Evolutionary conservation across 2,329 filamentous ascomycete species (phyloP).

Genomic region (Penicillium fuscoglaucum): DNA sequence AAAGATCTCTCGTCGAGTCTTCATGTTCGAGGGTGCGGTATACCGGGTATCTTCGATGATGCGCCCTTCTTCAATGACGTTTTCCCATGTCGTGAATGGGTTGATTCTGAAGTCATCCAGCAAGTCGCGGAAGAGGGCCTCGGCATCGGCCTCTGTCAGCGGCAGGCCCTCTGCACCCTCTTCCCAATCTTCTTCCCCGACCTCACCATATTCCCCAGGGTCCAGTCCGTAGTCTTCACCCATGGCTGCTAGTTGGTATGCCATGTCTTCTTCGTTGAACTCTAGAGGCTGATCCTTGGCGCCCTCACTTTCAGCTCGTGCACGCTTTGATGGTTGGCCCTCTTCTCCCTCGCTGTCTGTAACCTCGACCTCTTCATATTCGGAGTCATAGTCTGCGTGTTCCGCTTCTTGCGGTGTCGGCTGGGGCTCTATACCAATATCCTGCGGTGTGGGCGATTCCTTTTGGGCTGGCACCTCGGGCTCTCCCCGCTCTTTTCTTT

Average conservation of each 20-base stretch:
- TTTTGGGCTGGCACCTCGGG: slow-evolving; percentile 21
- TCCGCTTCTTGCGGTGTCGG: slow-evolving; percentile 40
- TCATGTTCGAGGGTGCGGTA: slow-evolving; percentile 78
- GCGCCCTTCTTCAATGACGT: slow-evolving; percentile 75
- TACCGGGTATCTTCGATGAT: slow-evolving; percentile 86
- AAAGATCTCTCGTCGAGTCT: slow-evolving; percentile 76
- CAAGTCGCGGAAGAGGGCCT: slow-evolving; percentile 78
- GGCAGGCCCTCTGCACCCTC: slow-evolving; percentile 70
- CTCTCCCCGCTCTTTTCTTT: slow-evolving; percentile 49
- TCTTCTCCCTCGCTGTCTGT: slow-evolving; percentile 56
- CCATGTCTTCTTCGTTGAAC: slow-evolving; percentile 93
- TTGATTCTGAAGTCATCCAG: slow-evolving; percentile 79
- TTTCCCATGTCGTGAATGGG: slow-evolving; percentile 91
- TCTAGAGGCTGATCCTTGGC: slow-evolving; percentile 60
- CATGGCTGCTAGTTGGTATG: slow-evolving; percentile 87
- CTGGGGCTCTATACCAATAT: slow-evolving; percentile 21
- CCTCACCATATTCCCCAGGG: slow-evolving; percentile 71
- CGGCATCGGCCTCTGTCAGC: slow-evolving; percentile 73
- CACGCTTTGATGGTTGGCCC: slow-evolving; percentile 55
- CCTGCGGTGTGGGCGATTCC: slow-evolving; percentile 14
- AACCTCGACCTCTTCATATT: slow-evolving; percentile 77
- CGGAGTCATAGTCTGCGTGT: slow-evolving; percentile 59
- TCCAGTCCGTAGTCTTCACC: slow-evolving; percentile 79
- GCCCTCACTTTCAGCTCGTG: slow-evolving; percentile 55
- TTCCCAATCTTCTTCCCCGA: slow-evolving; percentile 59